phyloP scores from a whole-genome alignment of 2,329 filamentous ascomycete species.

The Colletotrichum agaves region DNA sequence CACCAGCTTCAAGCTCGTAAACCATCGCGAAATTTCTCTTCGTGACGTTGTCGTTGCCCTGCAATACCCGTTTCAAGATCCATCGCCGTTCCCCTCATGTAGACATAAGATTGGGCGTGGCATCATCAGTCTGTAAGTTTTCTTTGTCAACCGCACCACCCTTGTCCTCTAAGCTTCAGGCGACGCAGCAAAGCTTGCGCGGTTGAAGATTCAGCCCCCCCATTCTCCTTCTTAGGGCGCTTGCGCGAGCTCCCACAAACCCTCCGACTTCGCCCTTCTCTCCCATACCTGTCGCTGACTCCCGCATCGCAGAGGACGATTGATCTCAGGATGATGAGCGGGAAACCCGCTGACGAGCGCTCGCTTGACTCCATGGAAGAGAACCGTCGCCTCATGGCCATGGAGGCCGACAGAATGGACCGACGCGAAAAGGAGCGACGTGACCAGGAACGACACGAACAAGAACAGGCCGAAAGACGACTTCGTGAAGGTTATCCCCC shows the following conservation, averaged over 20 bases:
- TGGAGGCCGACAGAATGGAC: slow-evolving; percentile 55
- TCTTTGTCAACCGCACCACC: neutral
- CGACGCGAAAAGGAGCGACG: slow-evolving; percentile 56
- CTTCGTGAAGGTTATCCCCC: slow-evolving; percentile 74
- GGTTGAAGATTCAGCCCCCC: slow-evolving; percentile 29
- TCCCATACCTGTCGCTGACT: slow-evolving; percentile 11
- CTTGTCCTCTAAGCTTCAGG: neutral
- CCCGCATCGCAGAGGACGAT: slow-evolving; percentile 17
- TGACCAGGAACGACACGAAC: slow-evolving; percentile 63
- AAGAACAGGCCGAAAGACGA: slow-evolving; percentile 72
- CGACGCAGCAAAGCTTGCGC: slow-evolving; percentile 32
- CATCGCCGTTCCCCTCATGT: slow-evolving; percentile 24
- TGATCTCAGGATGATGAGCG: slow-evolving; percentile 38
- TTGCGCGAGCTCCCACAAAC: slow-evolving; percentile 23
- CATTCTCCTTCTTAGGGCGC: slow-evolving; percentile 19
- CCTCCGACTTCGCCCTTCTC: neutral
- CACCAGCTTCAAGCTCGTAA: slow-evolving; percentile 24
- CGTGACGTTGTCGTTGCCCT: slow-evolving; percentile 17
- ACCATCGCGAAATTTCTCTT: slow-evolving; percentile 28
- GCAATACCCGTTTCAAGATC: slow-evolving; percentile 1
- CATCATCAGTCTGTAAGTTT: slow-evolving; percentile 37
- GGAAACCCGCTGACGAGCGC: slow-evolving; percentile 37
- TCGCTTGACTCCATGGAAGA: slow-evolving; percentile 11
- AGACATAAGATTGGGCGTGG: slow-evolving; percentile 9
- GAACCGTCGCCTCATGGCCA: slow-evolving; percentile 36